These are phyloP conservation scores for Tetrastigma voinierianum DNA, from an alignment of 164 flowering plant species.

Conservation along the genomic window DNA sequence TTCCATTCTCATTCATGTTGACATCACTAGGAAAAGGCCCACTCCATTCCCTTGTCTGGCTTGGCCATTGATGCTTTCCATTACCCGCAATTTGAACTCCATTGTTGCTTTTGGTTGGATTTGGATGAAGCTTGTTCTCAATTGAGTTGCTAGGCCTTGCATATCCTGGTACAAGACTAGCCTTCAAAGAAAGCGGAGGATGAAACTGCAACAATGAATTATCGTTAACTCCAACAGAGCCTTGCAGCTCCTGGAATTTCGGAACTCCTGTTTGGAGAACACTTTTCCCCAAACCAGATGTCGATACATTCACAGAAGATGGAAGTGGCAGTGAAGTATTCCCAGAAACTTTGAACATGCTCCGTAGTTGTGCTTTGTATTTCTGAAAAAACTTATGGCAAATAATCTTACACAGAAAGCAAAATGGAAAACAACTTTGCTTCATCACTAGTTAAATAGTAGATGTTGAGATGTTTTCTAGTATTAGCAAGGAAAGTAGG, in stretches of 20 bases:
- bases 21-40: neutral
- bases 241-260: neutral
- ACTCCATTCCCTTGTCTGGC: neutral
- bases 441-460: neutral
- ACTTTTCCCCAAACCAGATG: neutral
- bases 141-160: neutral
- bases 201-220: slow-evolving; percentile 1
- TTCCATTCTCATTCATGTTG: neutral
- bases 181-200: slow-evolving; percentile 2
- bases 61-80: neutral
- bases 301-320: neutral
- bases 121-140: neutral
- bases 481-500: neutral
- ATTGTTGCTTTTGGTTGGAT: neutral
- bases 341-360: neutral
- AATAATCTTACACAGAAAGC: neutral
- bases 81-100: neutral
- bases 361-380: slow-evolving; percentile 14
- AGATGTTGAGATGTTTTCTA: neutral
- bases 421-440: no score
- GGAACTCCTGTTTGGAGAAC: neutral
- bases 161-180: neutral
- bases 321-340: neutral
- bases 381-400: slow-evolving; percentile 9
- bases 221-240: slow-evolving; percentile 1